phyloP scores from a whole-genome alignment of 805 yeast species.

The Yarrowia sp. region DNA sequence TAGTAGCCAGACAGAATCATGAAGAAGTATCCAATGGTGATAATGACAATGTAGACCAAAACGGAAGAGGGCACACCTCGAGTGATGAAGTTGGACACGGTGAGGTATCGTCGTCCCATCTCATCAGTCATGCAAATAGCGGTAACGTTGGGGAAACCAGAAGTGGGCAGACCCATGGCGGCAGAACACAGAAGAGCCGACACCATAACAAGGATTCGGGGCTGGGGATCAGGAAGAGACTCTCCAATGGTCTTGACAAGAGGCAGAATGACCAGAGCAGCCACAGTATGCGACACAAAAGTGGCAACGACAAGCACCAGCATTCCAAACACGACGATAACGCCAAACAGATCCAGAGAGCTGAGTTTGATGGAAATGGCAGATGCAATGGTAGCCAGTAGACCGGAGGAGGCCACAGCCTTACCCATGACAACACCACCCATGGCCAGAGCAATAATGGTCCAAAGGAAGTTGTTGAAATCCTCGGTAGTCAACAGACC shows the following conservation, averaged over 20 bases:
- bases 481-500: conserved; percentile 85
- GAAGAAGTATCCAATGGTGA: conserved; percentile 73
- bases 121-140: conserved; percentile 94
- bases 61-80: conserved; percentile 88
- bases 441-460: conserved; percentile 93
- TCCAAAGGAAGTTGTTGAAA: conserved; percentile 95
- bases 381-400: conserved; percentile 72
- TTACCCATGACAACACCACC: conserved; percentile 96
- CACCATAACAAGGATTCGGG: conserved; percentile 69
- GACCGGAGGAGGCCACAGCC: conserved; percentile 89
- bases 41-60: conserved; percentile 65
- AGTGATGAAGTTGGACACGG: conserved; percentile 80
- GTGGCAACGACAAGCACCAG: conserved; percentile 84
- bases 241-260: conserved; percentile 87
- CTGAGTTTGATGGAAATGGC: conserved; percentile 63
- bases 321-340: conserved; percentile 74
- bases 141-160: conserved; percentile 96
- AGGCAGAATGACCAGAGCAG: conserved; percentile 90
- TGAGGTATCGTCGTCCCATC: conserved; percentile 82
- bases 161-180: conserved; percentile 97
- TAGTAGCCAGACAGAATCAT: conserved; percentile 59
- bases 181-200: conserved; percentile 73
- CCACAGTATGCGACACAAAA: conserved; percentile 94
- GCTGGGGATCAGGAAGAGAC: conserved; percentile 60
- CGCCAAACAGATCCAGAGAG: conserved; percentile 65